Base-by-base conservation (phyloP, 2,329 filamentous ascomycete species). In the Penicillium olsonii region DNA sequence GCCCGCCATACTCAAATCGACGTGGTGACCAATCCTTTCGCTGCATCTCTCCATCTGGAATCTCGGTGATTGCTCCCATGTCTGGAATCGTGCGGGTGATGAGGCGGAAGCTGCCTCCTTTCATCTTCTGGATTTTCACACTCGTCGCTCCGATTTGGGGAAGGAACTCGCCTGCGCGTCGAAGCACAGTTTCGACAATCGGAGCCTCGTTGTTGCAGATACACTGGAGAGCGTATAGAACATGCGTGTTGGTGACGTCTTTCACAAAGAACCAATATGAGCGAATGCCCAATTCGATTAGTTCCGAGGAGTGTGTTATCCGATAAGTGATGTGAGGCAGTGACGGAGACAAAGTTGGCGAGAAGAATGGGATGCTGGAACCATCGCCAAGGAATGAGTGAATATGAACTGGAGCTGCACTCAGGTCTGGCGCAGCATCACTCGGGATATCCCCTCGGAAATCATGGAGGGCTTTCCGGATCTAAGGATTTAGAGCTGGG, bases 231-330 rank as follows among this genome's bases (percentile, higher is more conserved):
- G 53, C 55, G 17, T 57, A 57, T 2, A 56, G 19, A 10, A 54
- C 38, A 27, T 56, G 55, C 12, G 44, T 57, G 19, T 55, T 57
- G 19, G 53, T 54, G 4, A 42, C 2, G n/a, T 57, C 55, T 45
- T 56, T 57, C 24, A 57, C 55, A 14, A 57, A 54, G 35, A 42
- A 55, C 55, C 55, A 57, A 27, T 54, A 37, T 8, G 55, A 56
- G 17, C 53, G 55, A 27, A 39, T 33, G 3, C 55, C 55, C 4
- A 56, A 11, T 5, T n/a, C 37, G 12, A 56, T 44, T 2, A 57
- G 50, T 33, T 57, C 53, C 3, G 55, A 57, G 8, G 50, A 53
- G 38, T 54, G 55, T 2, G 55, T 48, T 8, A 57, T 50, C 2
- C 55, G 55, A 19, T 57, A 57, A 9, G 45, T 52, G 24, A 57